Conservation (phyloP, 805 yeast genomes). For the Monosporozyma aerobia region DNA sequence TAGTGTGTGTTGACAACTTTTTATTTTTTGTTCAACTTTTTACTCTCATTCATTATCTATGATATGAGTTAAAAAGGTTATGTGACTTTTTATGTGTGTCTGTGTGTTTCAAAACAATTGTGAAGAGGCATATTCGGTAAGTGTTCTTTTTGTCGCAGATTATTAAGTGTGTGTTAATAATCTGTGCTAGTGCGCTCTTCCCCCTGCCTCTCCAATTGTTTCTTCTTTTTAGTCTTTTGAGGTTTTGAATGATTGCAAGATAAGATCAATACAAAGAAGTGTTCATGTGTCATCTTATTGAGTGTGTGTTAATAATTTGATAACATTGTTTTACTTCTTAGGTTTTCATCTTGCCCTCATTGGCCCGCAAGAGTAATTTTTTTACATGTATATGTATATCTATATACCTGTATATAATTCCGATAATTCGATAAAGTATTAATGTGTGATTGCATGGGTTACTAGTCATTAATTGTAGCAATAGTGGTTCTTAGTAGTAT, state of each 20-base stretch:
- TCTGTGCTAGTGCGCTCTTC: too few relatives aligned
- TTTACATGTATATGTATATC: background rate
- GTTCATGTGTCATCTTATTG: background rate
- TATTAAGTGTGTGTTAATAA: background rate
- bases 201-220: too few relatives aligned
- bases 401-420: background rate
- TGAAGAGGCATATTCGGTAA: background rate
- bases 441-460: background rate
- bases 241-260: too few relatives aligned
- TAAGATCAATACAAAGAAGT: too few relatives aligned
- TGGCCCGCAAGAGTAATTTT: background rate
- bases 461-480: background rate
- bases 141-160: background rate
- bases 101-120: background rate
- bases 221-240: too few relatives aligned
- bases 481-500: background rate
- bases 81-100: background rate
- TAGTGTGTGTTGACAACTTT: background rate
- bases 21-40: background rate
- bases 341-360: background rate
- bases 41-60: background rate
- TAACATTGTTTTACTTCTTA: background rate
- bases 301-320: background rate
- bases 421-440: background rate
- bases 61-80: background rate